Evolutionary conservation across 2,329 filamentous ascomycete species (phyloP).

Genomic region (Bertia moriformis): DNA sequence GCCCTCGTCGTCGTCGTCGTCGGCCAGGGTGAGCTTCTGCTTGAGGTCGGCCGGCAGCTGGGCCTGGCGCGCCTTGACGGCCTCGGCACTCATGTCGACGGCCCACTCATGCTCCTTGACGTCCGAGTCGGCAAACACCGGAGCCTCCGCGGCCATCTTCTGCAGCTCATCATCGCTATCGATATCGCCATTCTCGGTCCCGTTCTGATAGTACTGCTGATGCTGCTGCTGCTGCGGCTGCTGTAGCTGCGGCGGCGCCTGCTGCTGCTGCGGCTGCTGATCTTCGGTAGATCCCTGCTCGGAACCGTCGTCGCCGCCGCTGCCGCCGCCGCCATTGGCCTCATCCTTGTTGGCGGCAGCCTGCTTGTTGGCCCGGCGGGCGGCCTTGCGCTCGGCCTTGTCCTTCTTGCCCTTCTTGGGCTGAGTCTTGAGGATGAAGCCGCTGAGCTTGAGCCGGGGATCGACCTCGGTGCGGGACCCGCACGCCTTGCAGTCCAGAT

Average conservation of each 20-base stretch:
- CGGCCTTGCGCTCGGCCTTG: slow-evolving; percentile 82
- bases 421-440: slow-evolving; percentile 93
- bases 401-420: slow-evolving; percentile 89
- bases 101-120: slow-evolving; percentile 85
- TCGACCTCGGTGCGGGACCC: slow-evolving; percentile 87
- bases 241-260: too few species aligned
- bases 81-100: slow-evolving; percentile 89
- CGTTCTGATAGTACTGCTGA: slow-evolving; percentile 69
- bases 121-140: slow-evolving; percentile 36
- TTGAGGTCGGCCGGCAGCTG: slow-evolving; percentile 90
- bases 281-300: slow-evolving; percentile 27
- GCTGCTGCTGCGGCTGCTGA: too few species aligned
- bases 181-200: slow-evolving; percentile 25
- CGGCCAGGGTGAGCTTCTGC: slow-evolving; percentile 69
- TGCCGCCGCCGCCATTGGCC: slow-evolving; percentile 38
- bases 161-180: slow-evolving; percentile 60
- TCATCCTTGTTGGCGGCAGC: too few species aligned
- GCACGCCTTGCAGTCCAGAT: slow-evolving; percentile 96
- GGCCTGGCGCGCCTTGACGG: slow-evolving; percentile 84
- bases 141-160: slow-evolving; percentile 30
- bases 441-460: slow-evolving; percentile 83
- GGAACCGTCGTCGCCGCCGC: slow-evolving; percentile 39
- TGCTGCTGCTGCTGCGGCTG: slow-evolving; percentile 86
- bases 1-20: slow-evolving; percentile 45
- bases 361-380: slow-evolving; percentile 41